Percentiles rank a stretch among this genome's conserved stretches.
Evolutionary conservation across 768 basidiomycete genomes (phyloP).

Genomic region (Amylocystis lapponica): DNA sequence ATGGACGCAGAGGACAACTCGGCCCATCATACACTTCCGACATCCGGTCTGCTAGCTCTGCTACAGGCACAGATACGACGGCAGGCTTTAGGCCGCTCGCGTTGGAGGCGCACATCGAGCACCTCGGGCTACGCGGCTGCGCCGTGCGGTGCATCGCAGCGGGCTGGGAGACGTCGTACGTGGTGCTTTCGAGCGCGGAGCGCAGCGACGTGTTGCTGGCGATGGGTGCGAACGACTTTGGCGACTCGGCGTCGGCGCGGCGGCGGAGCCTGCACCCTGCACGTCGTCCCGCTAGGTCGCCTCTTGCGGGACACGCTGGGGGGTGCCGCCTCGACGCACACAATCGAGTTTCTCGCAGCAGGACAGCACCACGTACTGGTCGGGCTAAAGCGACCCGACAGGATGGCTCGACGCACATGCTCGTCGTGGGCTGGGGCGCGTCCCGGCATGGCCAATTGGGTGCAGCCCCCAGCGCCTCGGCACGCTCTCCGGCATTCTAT

Average conservation of each 20-base stretch:
- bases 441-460: slow-evolving; percentile 85
- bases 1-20: slow-evolving; percentile 67
- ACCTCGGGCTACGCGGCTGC: slow-evolving; percentile 36
- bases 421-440: slow-evolving; percentile 76
- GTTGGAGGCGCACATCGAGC: slow-evolving; percentile 30
- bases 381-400: slow-evolving; percentile 28
- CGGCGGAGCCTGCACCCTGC: slow-evolving; percentile 22
- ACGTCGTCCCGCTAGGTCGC: slow-evolving; percentile 36
- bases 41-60: not conserved
- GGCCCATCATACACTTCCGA: slow-evolving; percentile 36
- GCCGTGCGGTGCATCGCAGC: slow-evolving; percentile 47
- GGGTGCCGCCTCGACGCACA: slow-evolving; percentile 7
- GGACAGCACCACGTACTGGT: slow-evolving; percentile 72
- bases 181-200: slow-evolving; percentile 46
- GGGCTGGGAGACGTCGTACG: slow-evolving; percentile 82
- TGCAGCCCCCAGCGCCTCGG: slow-evolving; percentile 13
- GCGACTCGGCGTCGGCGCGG: slow-evolving; percentile 60
- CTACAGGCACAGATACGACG: slow-evolving; percentile 7
- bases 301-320: slow-evolving; percentile 1
- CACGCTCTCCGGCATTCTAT: slow-evolving; percentile 25
- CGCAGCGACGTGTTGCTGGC: slow-evolving; percentile 56
- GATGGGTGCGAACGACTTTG: slow-evolving; percentile 83
- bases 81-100: slow-evolving; percentile 45
- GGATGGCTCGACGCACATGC: slow-evolving; percentile 18
- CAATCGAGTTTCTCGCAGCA: slow-evolving; percentile 32